Evolutionary conservation across 2,329 filamentous ascomycete species (phyloP).

Genomic region (Colletotrichum salicis): DNA sequence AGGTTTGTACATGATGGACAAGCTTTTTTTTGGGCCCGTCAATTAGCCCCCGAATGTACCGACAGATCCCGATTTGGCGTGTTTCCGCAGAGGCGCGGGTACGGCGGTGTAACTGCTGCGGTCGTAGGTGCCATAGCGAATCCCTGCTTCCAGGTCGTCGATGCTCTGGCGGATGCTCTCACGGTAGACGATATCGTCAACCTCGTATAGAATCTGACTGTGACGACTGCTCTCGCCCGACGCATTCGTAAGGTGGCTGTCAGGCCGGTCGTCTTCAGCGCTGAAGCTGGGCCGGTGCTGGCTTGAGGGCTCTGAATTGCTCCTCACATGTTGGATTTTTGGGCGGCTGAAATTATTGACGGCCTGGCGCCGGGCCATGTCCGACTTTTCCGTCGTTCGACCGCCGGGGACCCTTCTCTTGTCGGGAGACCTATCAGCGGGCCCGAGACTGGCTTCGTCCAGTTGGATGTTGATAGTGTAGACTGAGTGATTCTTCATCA

Average conservation of each 20-base stretch:
- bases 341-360: slow-evolving; percentile 27
- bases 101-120: background rate
- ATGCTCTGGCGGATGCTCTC: slow-evolving; percentile 20
- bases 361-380: background rate
- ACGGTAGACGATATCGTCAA: slow-evolving; percentile 11
- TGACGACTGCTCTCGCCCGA: slow-evolving; percentile 12
- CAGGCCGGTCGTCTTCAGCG: background rate
- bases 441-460: slow-evolving; percentile 23
- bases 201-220: slow-evolving; percentile 21
- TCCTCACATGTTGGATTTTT: background rate
- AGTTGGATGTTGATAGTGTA: slow-evolving; percentile 35
- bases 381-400: slow-evolving; percentile 3
- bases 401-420: background rate
- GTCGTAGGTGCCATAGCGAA: slow-evolving; percentile 8
- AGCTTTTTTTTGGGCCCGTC: background rate
- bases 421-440: slow-evolving; percentile 29
- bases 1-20: background rate
- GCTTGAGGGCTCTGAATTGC: slow-evolving; percentile 12
- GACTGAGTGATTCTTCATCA: slow-evolving; percentile 33
- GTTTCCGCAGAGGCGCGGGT: slow-evolving; percentile 10
- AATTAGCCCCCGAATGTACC: slow-evolving; percentile 22
- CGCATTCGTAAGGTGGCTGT: background rate
- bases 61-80: slow-evolving; percentile 21
- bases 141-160: slow-evolving; percentile 5
- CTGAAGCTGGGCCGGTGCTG: slow-evolving; percentile 14